These are phyloP conservation scores for Parastagonospora nodorum DNA, from an alignment of 2,329 filamentous ascomycete genomes.

Conservation along the genomic window DNA sequence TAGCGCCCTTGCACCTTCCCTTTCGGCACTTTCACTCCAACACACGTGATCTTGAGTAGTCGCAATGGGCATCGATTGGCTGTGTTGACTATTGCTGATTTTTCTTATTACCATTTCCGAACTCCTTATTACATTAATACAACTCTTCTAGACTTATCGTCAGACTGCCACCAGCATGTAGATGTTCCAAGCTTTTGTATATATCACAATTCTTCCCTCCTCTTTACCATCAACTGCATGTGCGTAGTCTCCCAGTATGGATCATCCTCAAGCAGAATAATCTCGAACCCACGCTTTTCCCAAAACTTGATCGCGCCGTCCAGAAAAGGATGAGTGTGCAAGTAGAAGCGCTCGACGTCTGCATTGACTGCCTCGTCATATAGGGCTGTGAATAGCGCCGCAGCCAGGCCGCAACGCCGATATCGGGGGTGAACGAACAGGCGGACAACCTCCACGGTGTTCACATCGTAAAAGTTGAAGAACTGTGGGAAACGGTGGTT, in stretches of 20 bases:
- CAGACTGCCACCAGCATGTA: no score
- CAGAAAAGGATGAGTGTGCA: constrained; percentile 24
- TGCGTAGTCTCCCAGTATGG: constrained; percentile 19
- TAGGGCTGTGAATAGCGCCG: constrained; percentile 8
- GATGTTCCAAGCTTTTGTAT: no score
- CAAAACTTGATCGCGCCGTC: constrained; percentile 20
- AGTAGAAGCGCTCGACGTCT: constrained; percentile 15
- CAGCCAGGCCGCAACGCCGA: constrained; percentile 15
- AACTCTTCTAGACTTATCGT: no score
- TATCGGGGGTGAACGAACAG: constrained; percentile 12
- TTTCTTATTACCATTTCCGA: no score
- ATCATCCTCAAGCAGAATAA: constrained; percentile 11
- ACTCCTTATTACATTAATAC: no score
- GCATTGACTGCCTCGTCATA: constrained; percentile 1
- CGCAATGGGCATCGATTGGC: no score
- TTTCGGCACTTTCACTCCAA: no score
- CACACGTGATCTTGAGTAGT: no score
- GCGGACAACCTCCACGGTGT: constrained; percentile 16
- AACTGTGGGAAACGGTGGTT: constrained; percentile 3
- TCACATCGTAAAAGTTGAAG: not conserved
- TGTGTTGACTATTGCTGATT: no score
- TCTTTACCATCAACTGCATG: constrained; percentile 10
- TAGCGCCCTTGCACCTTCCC: no score
- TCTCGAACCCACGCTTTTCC: constrained; percentile 18
- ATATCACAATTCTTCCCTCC: not conserved